Base-by-base conservation (phyloP, 2,329 filamentous ascomycete genomes). In the Colletotrichum gloeosporioides region DNA sequence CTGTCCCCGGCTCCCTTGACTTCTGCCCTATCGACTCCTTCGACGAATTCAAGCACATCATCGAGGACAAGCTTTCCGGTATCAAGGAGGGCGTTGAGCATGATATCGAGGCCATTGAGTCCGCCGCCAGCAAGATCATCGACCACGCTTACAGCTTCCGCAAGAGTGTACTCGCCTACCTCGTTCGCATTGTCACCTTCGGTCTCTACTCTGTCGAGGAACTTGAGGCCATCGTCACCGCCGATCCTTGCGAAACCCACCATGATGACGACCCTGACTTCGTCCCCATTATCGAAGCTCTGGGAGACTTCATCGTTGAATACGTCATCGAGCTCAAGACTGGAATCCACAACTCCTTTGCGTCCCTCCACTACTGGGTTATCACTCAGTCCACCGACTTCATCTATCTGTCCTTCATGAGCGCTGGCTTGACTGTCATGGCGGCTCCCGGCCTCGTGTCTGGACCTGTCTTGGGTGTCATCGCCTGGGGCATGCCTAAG, bases 1-100 rank as follows among this genome's bases (percentile, higher is more conserved):
- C 44, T 0, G 44, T 49, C 0, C 44, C 44, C 1, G 44, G n/a
- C 10, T 49, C 44, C 4, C 0, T 49, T 0, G n/a, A n/a, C 6
- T 0, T 13, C 2, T 49, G 44, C 1, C 44, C 44, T 0, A 49
- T 49, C 44, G n/a, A 49, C 0, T 49, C 44, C 10, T 22, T 49
- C 44, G n/a, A n/a, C n/a, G 44, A 49, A 0, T 49, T 49, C 44
- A 49, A 22, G 10, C 18, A 22, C 44, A 22, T 2, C n/a, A 22
- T 49, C 1, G 44, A 49, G 44, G 0, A 49, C n/a, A 49, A 49
- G 44, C 18, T 49, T 49, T 22, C 44, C 0, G 44, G n/a, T n/a
- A 49, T 49, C 44, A 49, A 49, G 6, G 6, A 49, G 44, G n/a
- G n/a, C 0, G 12, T 49, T 1, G 44, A 49, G 44, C 10, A 1